Evolutionary conservation across 2,329 filamentous ascomycete species (phyloP).

Genomic region (Pseudogymnoascus sp.): DNA sequence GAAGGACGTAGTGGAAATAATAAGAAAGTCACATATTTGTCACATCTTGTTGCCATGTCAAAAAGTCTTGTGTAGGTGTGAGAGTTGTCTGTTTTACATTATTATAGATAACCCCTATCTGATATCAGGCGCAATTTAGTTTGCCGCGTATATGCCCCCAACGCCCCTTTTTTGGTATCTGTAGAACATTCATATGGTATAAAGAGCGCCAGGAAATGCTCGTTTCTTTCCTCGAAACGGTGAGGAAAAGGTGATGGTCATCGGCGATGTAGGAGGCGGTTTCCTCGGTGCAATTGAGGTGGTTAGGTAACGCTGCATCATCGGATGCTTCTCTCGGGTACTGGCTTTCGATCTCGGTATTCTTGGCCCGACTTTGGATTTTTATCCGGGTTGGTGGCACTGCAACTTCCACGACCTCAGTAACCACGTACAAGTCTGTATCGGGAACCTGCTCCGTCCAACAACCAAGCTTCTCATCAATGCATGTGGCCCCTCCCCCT

Average conservation of each 20-base stretch:
- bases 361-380: not conserved
- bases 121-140: not conserved
- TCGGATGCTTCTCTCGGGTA: not conserved
- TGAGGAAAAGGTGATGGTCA: not conserved
- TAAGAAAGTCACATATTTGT: not conserved
- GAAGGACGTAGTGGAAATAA: not conserved
- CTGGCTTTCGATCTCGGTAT: not conserved
- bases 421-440: not conserved
- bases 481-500: slow-evolving; percentile 22
- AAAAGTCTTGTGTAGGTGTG: not conserved
- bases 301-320: not conserved
- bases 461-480: not conserved
- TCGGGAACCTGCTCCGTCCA: not conserved
- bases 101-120: not conserved
- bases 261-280: not conserved
- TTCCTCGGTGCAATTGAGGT: not conserved
- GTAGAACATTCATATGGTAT: not conserved
- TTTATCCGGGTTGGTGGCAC: not conserved
- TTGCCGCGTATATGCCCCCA: not conserved
- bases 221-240: not conserved
- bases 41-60: not conserved
- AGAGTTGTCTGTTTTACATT: not conserved
- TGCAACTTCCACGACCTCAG: not conserved
- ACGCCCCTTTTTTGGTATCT: not conserved
- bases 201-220: not conserved